Percentiles rank a stretch among this genome's conserved stretches.
Conservation (phyloP, 2,329 filamentous ascomycete genomes). For the Fusarium sp. region DNA sequence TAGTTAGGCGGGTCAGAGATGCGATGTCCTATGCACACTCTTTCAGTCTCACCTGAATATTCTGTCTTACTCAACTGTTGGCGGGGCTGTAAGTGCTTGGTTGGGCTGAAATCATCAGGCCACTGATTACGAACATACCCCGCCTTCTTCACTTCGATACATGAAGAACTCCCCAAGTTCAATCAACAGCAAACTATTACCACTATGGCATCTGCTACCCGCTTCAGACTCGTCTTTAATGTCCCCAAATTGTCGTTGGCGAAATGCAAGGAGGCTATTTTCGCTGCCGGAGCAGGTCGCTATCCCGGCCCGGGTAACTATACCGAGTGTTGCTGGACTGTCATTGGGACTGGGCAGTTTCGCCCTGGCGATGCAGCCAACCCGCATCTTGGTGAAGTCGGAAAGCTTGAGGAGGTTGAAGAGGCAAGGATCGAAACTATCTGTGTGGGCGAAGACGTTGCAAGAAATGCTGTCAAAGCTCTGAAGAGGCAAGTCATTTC, state of each 20-base stretch:
- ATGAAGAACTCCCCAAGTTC: accelerated
- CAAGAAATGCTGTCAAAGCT: neutral
- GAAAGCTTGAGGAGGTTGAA: neutral
- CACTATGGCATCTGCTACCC: neutral
- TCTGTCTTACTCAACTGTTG: neutral
- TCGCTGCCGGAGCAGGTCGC: neutral
- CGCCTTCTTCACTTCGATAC: neutral
- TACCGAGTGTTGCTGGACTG: neutral
- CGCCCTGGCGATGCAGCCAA: neutral
- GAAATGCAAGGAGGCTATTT: neutral
- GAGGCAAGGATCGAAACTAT: neutral
- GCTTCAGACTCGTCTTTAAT: neutral
- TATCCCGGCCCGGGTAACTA: neutral
- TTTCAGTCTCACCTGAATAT: too few species aligned
- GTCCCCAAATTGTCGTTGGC: neutral
- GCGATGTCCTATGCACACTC: too few species aligned
- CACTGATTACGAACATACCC: neutral
- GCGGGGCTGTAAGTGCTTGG: neutral
- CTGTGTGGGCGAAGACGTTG: neutral
- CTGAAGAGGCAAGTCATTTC: neutral
- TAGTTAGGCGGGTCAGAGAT: too few species aligned
- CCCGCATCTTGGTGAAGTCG: accelerated
- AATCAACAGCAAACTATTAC: neutral
- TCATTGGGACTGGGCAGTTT: neutral
- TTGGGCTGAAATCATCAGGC: neutral